phyloP scores from a whole-genome alignment of 306 rosid species.

The Vigna angularis region DNA sequence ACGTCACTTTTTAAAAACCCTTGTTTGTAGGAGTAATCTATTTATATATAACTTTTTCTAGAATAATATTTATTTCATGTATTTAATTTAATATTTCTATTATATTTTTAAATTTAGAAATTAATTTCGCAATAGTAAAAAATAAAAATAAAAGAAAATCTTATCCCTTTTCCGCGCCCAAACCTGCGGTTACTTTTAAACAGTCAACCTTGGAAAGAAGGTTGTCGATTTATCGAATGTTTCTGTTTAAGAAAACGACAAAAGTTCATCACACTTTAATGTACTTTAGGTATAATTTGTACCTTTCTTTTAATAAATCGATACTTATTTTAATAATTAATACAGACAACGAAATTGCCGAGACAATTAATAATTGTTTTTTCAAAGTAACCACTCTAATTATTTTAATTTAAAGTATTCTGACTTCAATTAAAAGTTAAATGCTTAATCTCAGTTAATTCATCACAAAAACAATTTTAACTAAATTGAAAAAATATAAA shows the following conservation, averaged over 20 bases:
- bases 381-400: neutral
- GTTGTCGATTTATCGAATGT: neutral
- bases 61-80: too few species aligned
- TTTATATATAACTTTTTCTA: too few species aligned
- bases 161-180: neutral
- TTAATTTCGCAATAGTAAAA: too few species aligned
- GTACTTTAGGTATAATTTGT: slow-evolving; percentile 1
- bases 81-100: too few species aligned
- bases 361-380: too few species aligned
- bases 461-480: neutral
- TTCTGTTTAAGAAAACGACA: slow-evolving; percentile 40
- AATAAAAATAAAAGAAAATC: neutral
- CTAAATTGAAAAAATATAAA: neutral
- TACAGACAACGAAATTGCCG: neutral
- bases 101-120: neutral
- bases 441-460: neutral
- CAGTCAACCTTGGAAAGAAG: slow-evolving; percentile 15
- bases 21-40: too few species aligned
- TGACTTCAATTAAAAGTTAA: neutral
- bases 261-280: slow-evolving; percentile 21
- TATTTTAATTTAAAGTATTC: neutral
- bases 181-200: slow-evolving; percentile 11
- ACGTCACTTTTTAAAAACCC: too few species aligned
- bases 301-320: neutral
- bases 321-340: neutral